Conservation (phyloP, 805 yeast species). For the Schwanniomyces vanrijiae region DNA sequence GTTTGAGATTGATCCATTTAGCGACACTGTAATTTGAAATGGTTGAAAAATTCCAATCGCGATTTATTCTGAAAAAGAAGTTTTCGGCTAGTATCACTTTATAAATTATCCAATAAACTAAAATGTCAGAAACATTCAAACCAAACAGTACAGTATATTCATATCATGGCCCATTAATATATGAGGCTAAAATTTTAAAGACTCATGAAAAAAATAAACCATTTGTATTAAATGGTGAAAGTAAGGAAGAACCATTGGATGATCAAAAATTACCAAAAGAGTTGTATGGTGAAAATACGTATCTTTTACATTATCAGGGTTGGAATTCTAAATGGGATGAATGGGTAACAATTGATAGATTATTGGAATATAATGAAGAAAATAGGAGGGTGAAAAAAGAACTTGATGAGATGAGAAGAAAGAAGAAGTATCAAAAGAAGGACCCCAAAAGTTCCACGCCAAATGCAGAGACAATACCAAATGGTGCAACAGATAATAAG, state of each 20-base stretch:
- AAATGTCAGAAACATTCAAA: constrained; percentile 9
- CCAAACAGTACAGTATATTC: constrained; percentile 52
- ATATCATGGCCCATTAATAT: constrained; percentile 86
- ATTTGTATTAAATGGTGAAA: constrained; percentile 41
- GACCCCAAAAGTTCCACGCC: not conserved
- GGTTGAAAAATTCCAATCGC: not conserved
- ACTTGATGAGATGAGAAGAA: constrained; percentile 36
- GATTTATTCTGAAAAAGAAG: not conserved
- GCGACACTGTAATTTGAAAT: not conserved
- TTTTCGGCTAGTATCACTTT: not conserved
- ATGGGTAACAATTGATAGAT: constrained; percentile 77
- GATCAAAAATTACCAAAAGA: constrained; percentile 24
- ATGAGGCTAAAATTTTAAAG: constrained; percentile 80
- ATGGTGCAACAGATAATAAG: not conserved
- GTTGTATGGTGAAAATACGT: constrained; percentile 38
- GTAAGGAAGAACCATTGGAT: constrained; percentile 33
- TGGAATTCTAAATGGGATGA: constrained; percentile 98
- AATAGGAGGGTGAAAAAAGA: constrained; percentile 64
- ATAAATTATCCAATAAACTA: not conserved
- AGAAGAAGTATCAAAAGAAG: constrained; percentile 13
- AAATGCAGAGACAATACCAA: not conserved
- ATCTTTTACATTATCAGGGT: constrained; percentile 85
- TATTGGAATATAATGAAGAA: constrained; percentile 68
- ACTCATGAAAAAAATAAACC: constrained; percentile 55
- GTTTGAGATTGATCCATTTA: too few species aligned